Conservation (phyloP, 2,329 filamentous ascomycete genomes). For the Nannizziopsis arthrosporioides region DNA sequence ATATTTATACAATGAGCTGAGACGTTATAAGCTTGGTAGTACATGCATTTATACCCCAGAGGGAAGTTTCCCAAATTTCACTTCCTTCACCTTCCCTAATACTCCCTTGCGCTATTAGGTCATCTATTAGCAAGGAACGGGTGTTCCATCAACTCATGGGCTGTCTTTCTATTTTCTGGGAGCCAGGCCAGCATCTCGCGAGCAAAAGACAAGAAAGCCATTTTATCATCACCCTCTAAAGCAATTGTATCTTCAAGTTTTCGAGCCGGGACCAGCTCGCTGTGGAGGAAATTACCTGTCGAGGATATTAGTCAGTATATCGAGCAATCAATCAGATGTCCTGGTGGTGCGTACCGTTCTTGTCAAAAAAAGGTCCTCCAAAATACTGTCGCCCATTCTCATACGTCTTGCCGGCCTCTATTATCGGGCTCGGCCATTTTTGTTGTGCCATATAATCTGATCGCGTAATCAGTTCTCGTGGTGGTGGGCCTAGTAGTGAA, state of each 20-base stretch:
- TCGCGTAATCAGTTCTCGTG: slow-evolving; percentile 22
- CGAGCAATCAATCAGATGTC: neutral
- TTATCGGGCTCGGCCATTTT: slow-evolving; percentile 1
- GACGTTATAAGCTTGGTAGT: no score
- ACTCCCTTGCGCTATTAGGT: no score
- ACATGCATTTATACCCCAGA: no score
- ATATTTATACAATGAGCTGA: no score
- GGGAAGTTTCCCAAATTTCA: no score
- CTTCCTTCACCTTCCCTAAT: slow-evolving; percentile 25
- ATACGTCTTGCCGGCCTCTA: slow-evolving; percentile 1
- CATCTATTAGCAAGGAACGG: slow-evolving; percentile 21
- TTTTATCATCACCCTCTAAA: slow-evolving; percentile 23
- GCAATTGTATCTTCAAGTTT: slow-evolving; percentile 19
- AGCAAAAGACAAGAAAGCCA: slow-evolving; percentile 25
- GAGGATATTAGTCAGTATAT: neutral
- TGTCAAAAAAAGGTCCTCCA: slow-evolving; percentile 29
- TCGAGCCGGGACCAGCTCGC: slow-evolving; percentile 19
- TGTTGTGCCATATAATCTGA: neutral
- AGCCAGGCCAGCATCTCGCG: slow-evolving; percentile 26
- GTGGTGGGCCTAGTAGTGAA: slow-evolving; percentile 30
- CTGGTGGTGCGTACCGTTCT: slow-evolving; percentile 18
- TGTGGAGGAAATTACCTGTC: slow-evolving; percentile 18
- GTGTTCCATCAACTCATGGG: slow-evolving; percentile 27
- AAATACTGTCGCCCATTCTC: slow-evolving; percentile 27
- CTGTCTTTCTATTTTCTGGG: slow-evolving; percentile 28